Base-by-base conservation (phyloP, 2,329 filamentous ascomycete genomes). In the Cercospora zeae-maydis region DNA sequence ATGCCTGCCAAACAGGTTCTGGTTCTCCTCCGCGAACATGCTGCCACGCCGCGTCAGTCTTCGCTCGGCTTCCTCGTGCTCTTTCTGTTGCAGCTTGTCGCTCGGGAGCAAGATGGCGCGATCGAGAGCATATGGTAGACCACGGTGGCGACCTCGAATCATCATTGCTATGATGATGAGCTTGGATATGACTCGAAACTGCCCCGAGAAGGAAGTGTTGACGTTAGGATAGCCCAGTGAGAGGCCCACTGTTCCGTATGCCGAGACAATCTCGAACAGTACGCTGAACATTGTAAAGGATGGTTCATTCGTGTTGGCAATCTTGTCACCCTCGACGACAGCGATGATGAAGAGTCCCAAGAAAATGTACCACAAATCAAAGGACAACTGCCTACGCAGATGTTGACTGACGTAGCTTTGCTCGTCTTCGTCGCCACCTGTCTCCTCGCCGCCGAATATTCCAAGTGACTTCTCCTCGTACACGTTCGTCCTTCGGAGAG, bases 331-430 rank as follows among this genome's bases (percentile, higher is more conserved):
- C 78, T 99, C 96, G 31, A 90, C 87, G 70, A 99, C 96, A 64
- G 89, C 84, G 71, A 99, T 90, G 74, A 98, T 85, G 78, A 99
- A 99, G 70, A 96, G 86, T 0, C 95, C 95, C 21, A 98, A 76
- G 73, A 96, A 96, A 62, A 99, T 89, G 72, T 92, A 99, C 95
- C 95, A 99, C 76, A 99, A 77, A 78, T 99, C 95, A 79, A 99
- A 99, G 59, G 92, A 96, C 36, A 99, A 84, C 77, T 99, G 95
- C 52, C 90, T 87, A 37, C 95, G 90, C 75, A 99, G 83, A 85
- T 99, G 95, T 57, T 91, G 88, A 2, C 92, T 91, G 57, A 99
- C 89, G 70, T 97, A 98, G 64, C 88, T 93, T 49, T 91, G 85
- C 47, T 88, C 84, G 37, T 80, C 83, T 24, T 83, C 82, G 13